Conservation (phyloP, 129 eudicot species). For the Tagetes erecta region DNA sequence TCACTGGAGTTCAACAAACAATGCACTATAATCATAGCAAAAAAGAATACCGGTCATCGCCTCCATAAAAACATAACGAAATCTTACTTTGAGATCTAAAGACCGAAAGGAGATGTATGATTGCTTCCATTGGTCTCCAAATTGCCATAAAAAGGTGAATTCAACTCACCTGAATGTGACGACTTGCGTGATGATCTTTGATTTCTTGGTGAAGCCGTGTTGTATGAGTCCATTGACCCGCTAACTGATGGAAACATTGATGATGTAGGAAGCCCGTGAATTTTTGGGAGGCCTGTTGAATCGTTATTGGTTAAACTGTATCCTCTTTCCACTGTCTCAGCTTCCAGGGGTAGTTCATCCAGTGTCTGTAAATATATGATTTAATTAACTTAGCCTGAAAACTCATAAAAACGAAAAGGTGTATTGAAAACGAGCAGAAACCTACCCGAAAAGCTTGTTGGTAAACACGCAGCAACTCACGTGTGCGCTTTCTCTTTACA, state of each 20-base stretch:
- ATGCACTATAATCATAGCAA: constrained; percentile 20
- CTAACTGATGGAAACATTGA: constrained; percentile 55
- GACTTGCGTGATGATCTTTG: constrained; percentile 77
- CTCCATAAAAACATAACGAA: not conserved
- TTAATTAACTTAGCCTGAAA: not conserved
- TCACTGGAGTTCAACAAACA: constrained; percentile 23
- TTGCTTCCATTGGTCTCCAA: constrained; percentile 69
- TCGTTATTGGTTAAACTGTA: constrained; percentile 64
- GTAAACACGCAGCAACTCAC: constrained; percentile 79
- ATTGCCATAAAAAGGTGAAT: constrained; percentile 50
- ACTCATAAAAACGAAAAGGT: not conserved
- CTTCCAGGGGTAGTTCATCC: constrained; percentile 92
- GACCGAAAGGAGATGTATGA: constrained; percentile 48
- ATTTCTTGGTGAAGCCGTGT: constrained; percentile 66
- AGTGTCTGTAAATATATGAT: constrained; percentile 43
- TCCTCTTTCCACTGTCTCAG: constrained; percentile 81
- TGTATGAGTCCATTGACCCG: constrained; percentile 59
- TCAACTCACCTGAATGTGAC: constrained; percentile 86
- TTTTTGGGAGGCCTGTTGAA: constrained; percentile 84
- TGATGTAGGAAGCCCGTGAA: constrained; percentile 71
- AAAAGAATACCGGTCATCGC: constrained; percentile 25
- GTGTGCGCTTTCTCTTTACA: constrained; percentile 73
- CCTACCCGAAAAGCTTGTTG: constrained; percentile 91
- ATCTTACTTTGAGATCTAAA: constrained; percentile 23
- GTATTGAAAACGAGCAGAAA: not conserved